Evolutionary conservation across 139 green algal genomes (phyloP).

Genomic region (Asterochloris sp.): DNA sequence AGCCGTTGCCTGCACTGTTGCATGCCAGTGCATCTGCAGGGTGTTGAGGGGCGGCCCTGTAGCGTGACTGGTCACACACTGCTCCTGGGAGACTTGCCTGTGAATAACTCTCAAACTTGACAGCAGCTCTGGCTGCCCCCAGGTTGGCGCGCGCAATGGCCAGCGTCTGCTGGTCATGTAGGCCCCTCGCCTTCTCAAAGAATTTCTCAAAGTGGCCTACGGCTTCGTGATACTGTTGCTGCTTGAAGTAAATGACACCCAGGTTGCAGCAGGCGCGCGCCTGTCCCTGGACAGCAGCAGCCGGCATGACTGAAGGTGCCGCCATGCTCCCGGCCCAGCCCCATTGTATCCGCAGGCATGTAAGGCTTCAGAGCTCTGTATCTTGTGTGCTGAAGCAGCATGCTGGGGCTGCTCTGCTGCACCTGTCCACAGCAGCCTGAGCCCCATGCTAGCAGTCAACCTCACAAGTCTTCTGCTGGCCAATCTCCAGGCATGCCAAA

Average conservation of each 20-base stretch:
- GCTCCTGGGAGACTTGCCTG: not conserved
- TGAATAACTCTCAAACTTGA: not conserved
- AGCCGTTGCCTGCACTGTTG: no score
- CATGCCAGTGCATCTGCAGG: not conserved
- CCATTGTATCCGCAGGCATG: no score
- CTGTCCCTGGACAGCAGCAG: constrained; percentile 6
- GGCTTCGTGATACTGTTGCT: constrained; percentile 13
- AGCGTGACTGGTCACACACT: not conserved
- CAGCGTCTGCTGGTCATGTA: constrained; percentile 3
- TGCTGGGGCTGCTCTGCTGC: no score
- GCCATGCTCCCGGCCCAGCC: no score
- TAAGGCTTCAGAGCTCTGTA: no score
- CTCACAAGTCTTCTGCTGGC: no score
- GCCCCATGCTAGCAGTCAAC: no score
- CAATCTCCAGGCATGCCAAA: no score
- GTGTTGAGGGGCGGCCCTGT: not conserved
- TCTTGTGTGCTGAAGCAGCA: no score
- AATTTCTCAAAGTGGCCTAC: constrained; percentile 10
- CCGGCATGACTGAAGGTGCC: not conserved
- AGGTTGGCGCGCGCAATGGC: constrained; percentile 9
- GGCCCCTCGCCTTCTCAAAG: constrained; percentile 3
- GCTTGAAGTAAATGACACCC: constrained; percentile 4
- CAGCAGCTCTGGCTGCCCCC: constrained; percentile 2
- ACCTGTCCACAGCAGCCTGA: no score
- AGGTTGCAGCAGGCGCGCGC: constrained; percentile 13